phyloP scores from a whole-genome alignment of 1,139 yeast species.

The Starmera stellimalicola region DNA sequence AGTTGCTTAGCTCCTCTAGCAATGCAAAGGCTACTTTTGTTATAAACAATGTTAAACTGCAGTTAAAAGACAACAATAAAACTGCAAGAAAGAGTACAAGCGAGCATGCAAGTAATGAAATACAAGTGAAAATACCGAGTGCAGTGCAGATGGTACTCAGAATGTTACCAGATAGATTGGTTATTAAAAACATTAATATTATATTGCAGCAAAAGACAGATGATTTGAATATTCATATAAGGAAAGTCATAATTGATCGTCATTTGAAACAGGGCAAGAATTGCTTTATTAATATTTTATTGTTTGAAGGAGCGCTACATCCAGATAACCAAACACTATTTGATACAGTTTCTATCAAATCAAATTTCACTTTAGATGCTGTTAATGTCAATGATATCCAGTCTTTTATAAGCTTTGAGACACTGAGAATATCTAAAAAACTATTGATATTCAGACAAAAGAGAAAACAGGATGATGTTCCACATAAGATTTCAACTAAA shows the following conservation, averaged over 20 bases:
- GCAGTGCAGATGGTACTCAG: not conserved
- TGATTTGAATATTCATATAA: too few species aligned
- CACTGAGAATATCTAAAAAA: not conserved
- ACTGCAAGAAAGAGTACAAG: not conserved
- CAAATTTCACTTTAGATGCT: not conserved
- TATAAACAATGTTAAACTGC: not conserved
- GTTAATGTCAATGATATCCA: not conserved
- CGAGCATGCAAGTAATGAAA: not conserved
- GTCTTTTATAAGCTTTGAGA: not conserved
- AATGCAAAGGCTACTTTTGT: not conserved
- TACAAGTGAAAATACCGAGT: not conserved
- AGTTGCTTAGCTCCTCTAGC: too few species aligned
- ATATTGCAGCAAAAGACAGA: too few species aligned
- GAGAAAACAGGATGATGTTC: not conserved
- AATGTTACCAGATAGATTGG: constrained; percentile 1
- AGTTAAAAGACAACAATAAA: not conserved
- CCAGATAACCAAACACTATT: not conserved
- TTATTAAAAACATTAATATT: not conserved
- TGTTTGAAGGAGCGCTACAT: not conserved
- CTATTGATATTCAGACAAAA: not conserved
- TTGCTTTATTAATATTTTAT: not conserved
- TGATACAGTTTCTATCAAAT: not conserved
- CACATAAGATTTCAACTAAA: not conserved
- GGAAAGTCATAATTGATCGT: constrained; percentile 1
- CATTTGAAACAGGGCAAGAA: not conserved